These are phyloP conservation scores for Darksidea phi DNA, from an alignment of 495 filamentous ascomycete species.

Conservation along the genomic window DNA sequence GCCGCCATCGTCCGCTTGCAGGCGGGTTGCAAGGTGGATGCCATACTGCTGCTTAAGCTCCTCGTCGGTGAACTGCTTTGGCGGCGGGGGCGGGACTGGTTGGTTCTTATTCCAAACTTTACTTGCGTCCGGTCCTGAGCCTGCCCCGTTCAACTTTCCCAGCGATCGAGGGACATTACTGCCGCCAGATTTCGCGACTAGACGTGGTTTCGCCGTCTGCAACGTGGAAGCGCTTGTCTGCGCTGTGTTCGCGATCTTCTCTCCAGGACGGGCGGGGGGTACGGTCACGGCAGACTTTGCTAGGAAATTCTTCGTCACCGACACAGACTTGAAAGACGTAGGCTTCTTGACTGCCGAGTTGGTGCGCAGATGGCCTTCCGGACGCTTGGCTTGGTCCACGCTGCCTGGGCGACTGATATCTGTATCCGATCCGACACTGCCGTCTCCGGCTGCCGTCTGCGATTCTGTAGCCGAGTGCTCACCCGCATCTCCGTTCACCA, in stretches of 20 bases:
- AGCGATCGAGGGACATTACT: conserved; percentile 53
- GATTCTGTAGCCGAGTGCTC: conserved; percentile 27
- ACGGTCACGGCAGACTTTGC: conserved; percentile 54
- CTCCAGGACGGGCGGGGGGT: conserved; percentile 37
- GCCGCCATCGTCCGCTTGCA: conserved; percentile 76
- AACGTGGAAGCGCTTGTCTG: conserved; percentile 52
- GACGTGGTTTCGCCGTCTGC: conserved; percentile 55
- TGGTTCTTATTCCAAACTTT: conserved; percentile 98
- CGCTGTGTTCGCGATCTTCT: conserved; percentile 46
- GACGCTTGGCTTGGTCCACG: conserved; percentile 50
- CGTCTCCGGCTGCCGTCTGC: conserved; percentile 25
- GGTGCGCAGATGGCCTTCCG: conserved; percentile 62
- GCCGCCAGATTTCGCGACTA: conserved; percentile 66
- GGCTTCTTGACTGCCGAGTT: conserved; percentile 74
- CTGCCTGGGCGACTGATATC: conserved; percentile 52
- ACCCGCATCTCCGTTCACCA: conserved; percentile 35
- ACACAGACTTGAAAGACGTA: conserved; percentile 88
- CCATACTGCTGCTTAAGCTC: conserved; percentile 93
- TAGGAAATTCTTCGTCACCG: conserved; percentile 85
- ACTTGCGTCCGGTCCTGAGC: conserved; percentile 62
- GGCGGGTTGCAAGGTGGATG: conserved; percentile 90
- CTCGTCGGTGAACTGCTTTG: conserved; percentile 94
- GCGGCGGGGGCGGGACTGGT: conserved; percentile 73
- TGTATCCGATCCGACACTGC: conserved; percentile 63
- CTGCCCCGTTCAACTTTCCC: conserved; percentile 49